Evolutionary conservation across 805 yeast species (phyloP), one percentile per base, ranked within the genome.

Genomic region (Wickerhamiella occidentalis): DNA sequence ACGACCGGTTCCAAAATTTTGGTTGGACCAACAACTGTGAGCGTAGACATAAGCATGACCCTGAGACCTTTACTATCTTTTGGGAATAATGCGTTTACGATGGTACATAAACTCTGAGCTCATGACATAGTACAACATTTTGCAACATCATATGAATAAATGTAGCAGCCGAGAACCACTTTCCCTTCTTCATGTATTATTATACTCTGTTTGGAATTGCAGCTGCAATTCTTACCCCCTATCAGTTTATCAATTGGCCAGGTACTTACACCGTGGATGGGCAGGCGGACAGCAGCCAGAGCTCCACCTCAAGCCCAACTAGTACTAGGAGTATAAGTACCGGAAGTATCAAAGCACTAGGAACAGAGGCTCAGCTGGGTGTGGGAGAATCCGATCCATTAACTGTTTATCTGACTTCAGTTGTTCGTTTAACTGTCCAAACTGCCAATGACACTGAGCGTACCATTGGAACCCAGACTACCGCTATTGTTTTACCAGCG

Each of bases 21-120:
- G 47, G 47, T 2, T 45, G 47, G 47, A 17, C 35, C n/a, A 23
- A 25, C 23, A 33, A 45, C 35, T 45, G 47, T 26, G 35, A 44
- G 11, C 15, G 8, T 8, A 30, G 30, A 15, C 44, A 45, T 18
- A 25, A 35, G 21, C 6, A 18, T 6, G 35, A 23, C 15, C 35
- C 47, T 6, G 21, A 45, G 4, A 3, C 8, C 8, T 45, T 45
- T 22, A 45, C 30, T 35, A 23, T 45, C 17, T 45, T 45, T 11
- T 35, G 44, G 44, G 30, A 40, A 25, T 40, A 25, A 40, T 4
- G 6, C 5, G 8, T 23, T 23, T 5, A 5, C 11, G 5, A 29
- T 6, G 5, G 12, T 29, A 29, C 33, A 29, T 9, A 11, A 11
- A 35, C 21, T n/a, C 11, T 35, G 38, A 9, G 9, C 38, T 17